Evolutionary conservation across 108 stramenopile species (phyloP).

Genomic region (Pseudonitzschia delicatissima): DNA sequence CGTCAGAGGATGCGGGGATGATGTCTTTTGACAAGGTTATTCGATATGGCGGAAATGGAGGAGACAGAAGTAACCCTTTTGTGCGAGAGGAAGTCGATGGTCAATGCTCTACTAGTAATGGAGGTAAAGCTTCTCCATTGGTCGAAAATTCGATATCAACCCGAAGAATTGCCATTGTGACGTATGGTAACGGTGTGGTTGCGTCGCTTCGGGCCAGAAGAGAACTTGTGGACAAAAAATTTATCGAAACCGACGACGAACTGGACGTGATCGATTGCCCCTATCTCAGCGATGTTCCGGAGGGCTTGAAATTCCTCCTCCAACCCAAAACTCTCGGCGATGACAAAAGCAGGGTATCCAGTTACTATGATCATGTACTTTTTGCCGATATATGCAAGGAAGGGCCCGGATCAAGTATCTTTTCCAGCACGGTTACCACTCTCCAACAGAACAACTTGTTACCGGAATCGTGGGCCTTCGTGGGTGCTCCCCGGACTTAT

Average conservation of each 20-base stretch:
- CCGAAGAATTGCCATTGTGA: conserved; percentile 43
- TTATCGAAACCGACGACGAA: conserved; percentile 36
- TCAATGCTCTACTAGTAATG: not conserved
- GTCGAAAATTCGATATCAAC: not conserved
- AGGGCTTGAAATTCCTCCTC: conserved; percentile 47
- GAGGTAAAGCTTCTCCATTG: conserved; percentile 21
- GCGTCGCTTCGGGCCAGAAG: conserved; percentile 64
- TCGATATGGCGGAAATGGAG: not conserved
- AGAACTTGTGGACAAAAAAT: conserved; percentile 26
- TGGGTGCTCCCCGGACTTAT: conserved; percentile 73
- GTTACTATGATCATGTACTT: conserved; percentile 49
- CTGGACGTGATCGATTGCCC: conserved; percentile 79
- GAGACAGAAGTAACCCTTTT: not conserved
- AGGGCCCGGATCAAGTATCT: conserved; percentile 69
- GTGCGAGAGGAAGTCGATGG: not conserved
- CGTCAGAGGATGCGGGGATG: conserved; percentile 1
- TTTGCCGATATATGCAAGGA: conserved; percentile 90
- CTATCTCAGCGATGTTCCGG: conserved; percentile 59
- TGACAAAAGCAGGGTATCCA: too few species aligned
- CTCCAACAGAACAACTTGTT: conserved; percentile 48
- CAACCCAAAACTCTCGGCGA: not conserved
- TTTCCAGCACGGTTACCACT: conserved; percentile 49
- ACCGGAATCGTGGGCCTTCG: conserved; percentile 55
- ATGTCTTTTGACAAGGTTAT: not conserved
- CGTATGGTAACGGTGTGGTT: conserved; percentile 87